Conservation (phyloP, 2,329 filamentous ascomycete genomes). For the Diaporthe batatas region DNA sequence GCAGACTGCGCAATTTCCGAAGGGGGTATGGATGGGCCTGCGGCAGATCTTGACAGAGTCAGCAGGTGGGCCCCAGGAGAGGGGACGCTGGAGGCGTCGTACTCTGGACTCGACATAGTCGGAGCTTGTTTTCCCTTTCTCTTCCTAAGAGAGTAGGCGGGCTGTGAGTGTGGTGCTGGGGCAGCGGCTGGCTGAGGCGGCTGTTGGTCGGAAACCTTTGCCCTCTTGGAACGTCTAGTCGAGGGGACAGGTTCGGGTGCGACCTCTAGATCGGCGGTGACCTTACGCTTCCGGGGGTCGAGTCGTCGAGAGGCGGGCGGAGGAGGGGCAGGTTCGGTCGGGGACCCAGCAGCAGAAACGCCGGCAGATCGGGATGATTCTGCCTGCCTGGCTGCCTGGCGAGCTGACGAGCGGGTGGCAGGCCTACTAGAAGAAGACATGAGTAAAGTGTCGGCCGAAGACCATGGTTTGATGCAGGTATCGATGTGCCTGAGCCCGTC, state of each 20-base stretch:
- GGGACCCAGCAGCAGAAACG: conserved; percentile 54
- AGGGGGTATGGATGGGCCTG: conserved; percentile 73
- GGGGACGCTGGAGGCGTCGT: conserved; percentile 50
- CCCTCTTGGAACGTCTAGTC: conserved; percentile 77
- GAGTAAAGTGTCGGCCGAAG: conserved; percentile 65
- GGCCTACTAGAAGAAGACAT: conserved; percentile 82
- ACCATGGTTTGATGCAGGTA: conserved; percentile 43
- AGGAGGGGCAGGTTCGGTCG: conserved; percentile 57
- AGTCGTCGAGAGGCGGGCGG: conserved; percentile 53
- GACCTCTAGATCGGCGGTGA: conserved; percentile 62
- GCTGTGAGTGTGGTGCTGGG: conserved; percentile 48
- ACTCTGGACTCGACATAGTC: conserved; percentile 83
- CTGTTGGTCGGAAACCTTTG: conserved; percentile 69
- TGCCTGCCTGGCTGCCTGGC: conserved; percentile 80
- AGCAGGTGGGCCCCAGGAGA: conserved; percentile 10
- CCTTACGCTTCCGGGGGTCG: conserved; percentile 81
- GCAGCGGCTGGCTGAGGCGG: conserved; percentile 53
- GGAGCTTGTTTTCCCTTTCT: conserved; percentile 72
- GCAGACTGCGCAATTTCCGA: conserved; percentile 71
- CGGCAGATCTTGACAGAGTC: conserved; percentile 46
- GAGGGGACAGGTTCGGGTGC: conserved; percentile 51
- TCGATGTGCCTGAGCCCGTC: conserved; percentile 39
- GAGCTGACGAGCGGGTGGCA: conserved; percentile 95
- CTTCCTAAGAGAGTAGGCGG: conserved; percentile 58
- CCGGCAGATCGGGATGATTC: conserved; percentile 60